These are phyloP conservation scores for Arbutus unedo DNA, from an alignment of 148 eudicot species.

Conservation along the genomic window DNA sequence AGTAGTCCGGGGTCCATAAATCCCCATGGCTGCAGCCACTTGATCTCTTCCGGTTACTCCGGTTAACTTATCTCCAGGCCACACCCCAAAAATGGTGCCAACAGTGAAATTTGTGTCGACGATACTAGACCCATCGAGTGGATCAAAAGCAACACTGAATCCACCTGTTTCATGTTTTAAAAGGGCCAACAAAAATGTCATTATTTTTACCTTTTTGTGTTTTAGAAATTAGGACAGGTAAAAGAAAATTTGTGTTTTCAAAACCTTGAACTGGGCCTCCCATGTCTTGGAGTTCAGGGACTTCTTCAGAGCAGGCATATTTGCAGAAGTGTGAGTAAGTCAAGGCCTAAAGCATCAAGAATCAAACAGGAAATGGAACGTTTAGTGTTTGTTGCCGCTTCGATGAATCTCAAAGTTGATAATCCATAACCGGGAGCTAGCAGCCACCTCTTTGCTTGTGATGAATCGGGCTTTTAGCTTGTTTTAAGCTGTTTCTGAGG, in stretches of 20 bases:
- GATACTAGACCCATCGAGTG: slow-evolving; percentile 96
- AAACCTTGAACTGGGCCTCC: slow-evolving; percentile 90
- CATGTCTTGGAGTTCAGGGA: slow-evolving; percentile 98
- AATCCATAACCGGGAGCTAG: no score
- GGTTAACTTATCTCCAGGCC: slow-evolving; percentile 97
- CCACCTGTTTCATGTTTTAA: slow-evolving; percentile 55
- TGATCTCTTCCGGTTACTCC: slow-evolving; percentile 95
- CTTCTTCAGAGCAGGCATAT: slow-evolving; percentile 98
- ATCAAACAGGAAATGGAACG: no score
- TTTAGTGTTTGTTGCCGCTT: no score
- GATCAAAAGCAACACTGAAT: slow-evolving; percentile 98
- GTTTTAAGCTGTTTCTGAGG: background rate
- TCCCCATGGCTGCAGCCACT: slow-evolving; percentile 99
- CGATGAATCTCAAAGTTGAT: no score
- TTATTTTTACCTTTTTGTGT: background rate
- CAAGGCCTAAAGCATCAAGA: slow-evolving; percentile 57
- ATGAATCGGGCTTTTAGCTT: background rate
- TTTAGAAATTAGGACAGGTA: background rate
- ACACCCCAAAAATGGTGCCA: slow-evolving; percentile 97
- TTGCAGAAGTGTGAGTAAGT: slow-evolving; percentile 91
- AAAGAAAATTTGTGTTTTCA: background rate
- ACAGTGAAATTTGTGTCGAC: slow-evolving; percentile 99
- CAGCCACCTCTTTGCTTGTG: no score
- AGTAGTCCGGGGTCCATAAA: slow-evolving; percentile 93
- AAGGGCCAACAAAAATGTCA: background rate